These are phyloP conservation scores for Tetrahymena malaccensis DNA, from an alignment of 73 alveolate species.

Conservation along the genomic window DNA sequence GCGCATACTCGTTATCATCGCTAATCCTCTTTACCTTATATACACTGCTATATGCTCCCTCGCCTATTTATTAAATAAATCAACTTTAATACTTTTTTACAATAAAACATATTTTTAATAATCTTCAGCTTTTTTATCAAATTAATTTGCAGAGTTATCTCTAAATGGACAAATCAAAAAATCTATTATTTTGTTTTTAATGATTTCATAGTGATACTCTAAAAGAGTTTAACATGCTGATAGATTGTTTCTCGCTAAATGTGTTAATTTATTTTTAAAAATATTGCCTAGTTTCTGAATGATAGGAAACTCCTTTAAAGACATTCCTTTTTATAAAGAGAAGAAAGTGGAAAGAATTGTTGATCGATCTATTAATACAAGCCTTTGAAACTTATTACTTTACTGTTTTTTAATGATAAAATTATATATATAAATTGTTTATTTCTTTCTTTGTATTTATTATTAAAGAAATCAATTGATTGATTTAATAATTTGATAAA, in stretches of 20 bases:
- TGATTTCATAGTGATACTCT: background rate
- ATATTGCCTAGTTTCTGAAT: background rate
- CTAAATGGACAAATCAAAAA: background rate
- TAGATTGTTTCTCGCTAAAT: background rate
- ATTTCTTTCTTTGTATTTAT: background rate
- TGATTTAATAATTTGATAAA: background rate
- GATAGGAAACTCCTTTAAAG: background rate
- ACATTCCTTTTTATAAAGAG: background rate
- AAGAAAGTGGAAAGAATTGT: background rate
- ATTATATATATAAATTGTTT: background rate
- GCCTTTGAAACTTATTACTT: background rate
- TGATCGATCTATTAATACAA: background rate
- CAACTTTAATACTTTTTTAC: constrained; percentile 36
- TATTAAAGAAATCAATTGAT: background rate
- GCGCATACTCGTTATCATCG: constrained; percentile 56
- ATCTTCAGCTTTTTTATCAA: too few relatives aligned
- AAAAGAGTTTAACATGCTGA: background rate
- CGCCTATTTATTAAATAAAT: constrained; percentile 57
- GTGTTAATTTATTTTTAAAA: background rate
- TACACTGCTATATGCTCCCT: constrained; percentile 70
- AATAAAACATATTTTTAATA: too few relatives aligned
- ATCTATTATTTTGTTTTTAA: too few relatives aligned
- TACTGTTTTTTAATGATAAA: background rate
- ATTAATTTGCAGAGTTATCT: background rate
- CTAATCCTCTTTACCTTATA: constrained; percentile 55